Evolutionary conservation across 805 yeast genomes (phyloP).

Genomic region (Starmerella sp.): DNA sequence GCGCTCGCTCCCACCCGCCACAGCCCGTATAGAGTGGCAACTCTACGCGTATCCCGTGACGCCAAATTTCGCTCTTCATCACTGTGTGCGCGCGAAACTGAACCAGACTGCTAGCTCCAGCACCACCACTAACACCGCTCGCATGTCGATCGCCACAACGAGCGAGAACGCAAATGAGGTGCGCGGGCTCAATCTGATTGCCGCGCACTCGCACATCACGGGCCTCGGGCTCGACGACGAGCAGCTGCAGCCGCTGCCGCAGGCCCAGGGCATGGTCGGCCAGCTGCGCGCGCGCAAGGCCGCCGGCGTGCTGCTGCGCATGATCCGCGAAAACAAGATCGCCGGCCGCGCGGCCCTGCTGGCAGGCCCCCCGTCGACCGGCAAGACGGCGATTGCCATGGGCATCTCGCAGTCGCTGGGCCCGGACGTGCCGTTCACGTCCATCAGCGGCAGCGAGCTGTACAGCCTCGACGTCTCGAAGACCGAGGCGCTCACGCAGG

Average conservation of each 20-base stretch:
- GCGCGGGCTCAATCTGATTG: slow-evolving; percentile 64
- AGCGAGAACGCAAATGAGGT: slow-evolving; percentile 37
- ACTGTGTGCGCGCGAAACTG: not conserved
- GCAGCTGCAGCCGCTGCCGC: slow-evolving; percentile 66
- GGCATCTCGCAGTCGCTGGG: slow-evolving; percentile 50
- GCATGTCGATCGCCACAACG: slow-evolving; percentile 32
- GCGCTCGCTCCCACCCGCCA: too few species aligned
- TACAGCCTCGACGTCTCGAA: slow-evolving; percentile 85
- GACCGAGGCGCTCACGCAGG: slow-evolving; percentile 93
- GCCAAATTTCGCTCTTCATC: not conserved
- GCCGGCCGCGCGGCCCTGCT: slow-evolving; percentile 93
- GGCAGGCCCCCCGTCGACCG: slow-evolving; percentile 98
- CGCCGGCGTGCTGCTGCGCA: slow-evolving; percentile 83
- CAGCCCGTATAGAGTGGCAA: not conserved
- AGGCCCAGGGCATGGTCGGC: slow-evolving; percentile 94
- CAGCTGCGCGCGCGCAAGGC: slow-evolving; percentile 91
- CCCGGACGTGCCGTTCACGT: slow-evolving; percentile 82
- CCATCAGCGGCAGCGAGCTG: slow-evolving; percentile 88
- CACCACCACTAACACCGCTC: too few species aligned
- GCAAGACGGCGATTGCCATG: slow-evolving; percentile 97
- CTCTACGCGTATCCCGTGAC: not conserved
- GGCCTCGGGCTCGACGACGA: slow-evolving; percentile 91
- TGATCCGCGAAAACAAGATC: slow-evolving; percentile 87
- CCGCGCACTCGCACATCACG: slow-evolving; percentile 96
- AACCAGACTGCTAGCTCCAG: too few species aligned